These are phyloP conservation scores for Rubroboletus satanas DNA, from an alignment of 768 basidiomycete species.

Conservation along the genomic window DNA sequence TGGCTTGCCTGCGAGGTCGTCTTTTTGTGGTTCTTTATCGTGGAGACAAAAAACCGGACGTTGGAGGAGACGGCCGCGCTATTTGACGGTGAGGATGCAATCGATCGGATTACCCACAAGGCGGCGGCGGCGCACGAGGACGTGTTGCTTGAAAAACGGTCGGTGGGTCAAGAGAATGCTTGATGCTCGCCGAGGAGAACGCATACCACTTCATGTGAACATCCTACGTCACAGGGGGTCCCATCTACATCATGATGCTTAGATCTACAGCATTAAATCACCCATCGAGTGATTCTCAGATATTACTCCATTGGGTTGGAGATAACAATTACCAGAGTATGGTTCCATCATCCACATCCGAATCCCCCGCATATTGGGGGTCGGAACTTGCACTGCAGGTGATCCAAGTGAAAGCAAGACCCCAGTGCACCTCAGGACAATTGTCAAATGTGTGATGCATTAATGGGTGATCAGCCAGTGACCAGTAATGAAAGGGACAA, in stretches of 20 bases:
- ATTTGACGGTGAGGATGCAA: conserved; percentile 56
- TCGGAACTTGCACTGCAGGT: not conserved
- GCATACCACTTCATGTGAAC: not conserved
- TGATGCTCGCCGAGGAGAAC: not conserved
- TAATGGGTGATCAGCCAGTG: not conserved
- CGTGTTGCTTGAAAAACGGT: conserved; percentile 7
- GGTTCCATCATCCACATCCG: not conserved
- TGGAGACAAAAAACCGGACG: conserved; percentile 38
- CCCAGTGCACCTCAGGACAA: not conserved
- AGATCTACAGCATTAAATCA: too few relatives aligned
- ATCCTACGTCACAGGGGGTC: not conserved
- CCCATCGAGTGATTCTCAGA: too few relatives aligned
- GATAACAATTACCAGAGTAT: not conserved
- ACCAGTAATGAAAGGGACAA: too few relatives aligned
- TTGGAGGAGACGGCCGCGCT: conserved; percentile 71
- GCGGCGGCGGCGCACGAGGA: conserved; percentile 2
- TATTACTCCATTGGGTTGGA: too few relatives aligned
- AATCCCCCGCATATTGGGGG: not conserved
- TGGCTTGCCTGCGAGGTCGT: conserved; percentile 17
- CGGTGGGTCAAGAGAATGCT: not conserved
- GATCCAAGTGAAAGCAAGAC: not conserved
- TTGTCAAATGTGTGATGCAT: not conserved
- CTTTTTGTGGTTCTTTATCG: conserved; percentile 12
- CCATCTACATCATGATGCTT: not conserved
- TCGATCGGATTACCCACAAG: conserved; percentile 16